Conservation (phyloP, 2,329 filamentous ascomycete species). For the Arthrobotrys sinensis region DNA sequence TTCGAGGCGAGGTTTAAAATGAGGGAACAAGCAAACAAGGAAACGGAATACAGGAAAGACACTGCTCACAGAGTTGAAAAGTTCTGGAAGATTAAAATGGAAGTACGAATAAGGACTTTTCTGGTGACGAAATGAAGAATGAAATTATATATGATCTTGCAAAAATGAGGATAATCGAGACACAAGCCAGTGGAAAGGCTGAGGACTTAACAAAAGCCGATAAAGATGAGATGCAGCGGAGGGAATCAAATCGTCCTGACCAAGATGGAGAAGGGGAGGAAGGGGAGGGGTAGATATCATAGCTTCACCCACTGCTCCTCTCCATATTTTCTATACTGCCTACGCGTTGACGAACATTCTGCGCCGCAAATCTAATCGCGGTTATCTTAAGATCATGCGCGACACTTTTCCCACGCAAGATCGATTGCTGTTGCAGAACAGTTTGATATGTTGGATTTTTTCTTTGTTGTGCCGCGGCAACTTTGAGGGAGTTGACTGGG, state of each 20-base stretch:
- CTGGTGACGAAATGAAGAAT: no score
- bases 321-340: neutral
- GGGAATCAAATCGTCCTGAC: neutral
- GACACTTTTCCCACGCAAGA: neutral
- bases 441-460: conserved; percentile 40
- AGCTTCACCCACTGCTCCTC: neutral
- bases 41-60: neutral
- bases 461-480: conserved; percentile 56
- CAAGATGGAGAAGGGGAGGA: neutral
- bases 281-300: neutral
- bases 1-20: neutral
- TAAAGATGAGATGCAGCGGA: neutral
- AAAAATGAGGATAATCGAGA: no score
- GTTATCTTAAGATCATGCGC: no score
- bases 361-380: neutral
- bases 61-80: no score
- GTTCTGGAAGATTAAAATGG: no score
- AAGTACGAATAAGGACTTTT: no score
- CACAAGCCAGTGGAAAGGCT: no score
- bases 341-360: conserved; percentile 17
- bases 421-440: conserved; percentile 17
- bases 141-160: no score
- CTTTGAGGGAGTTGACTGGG: conserved; percentile 9
- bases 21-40: neutral
- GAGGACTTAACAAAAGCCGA: no score